phyloP scores from a whole-genome alignment of 331 rosid genomes.

The Dryas integrifolia region DNA sequence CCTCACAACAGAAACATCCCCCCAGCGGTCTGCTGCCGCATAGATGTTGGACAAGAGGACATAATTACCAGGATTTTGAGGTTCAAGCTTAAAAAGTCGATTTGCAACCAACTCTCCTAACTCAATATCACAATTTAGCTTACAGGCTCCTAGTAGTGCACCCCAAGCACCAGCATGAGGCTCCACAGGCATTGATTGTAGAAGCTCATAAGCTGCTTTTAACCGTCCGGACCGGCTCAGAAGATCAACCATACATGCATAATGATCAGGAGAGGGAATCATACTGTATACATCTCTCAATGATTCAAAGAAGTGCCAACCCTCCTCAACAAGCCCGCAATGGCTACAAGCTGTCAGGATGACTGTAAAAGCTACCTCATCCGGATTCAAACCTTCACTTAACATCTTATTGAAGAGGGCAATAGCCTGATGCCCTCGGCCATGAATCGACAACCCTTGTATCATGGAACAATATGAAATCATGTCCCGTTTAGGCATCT shows the following conservation, averaged over 20 bases:
- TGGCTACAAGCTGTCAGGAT: slow-evolving; percentile 74
- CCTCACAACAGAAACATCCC: slow-evolving; percentile 40
- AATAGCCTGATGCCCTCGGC: slow-evolving; percentile 55
- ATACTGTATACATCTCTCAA: slow-evolving; percentile 44
- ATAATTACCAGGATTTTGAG: slow-evolving; percentile 61
- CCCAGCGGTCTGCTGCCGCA: slow-evolving; percentile 36
- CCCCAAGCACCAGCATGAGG: slow-evolving; percentile 75
- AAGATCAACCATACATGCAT: slow-evolving; percentile 78
- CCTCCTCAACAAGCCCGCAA: slow-evolving; percentile 68
- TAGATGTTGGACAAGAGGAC: slow-evolving; percentile 55
- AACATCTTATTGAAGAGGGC: slow-evolving; percentile 60
- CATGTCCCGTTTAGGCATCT: slow-evolving; percentile 47
- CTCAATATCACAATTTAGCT: slow-evolving; percentile 44
- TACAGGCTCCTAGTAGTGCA: slow-evolving; percentile 79
- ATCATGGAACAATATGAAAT: slow-evolving; percentile 69
- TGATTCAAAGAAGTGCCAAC: slow-evolving; percentile 59
- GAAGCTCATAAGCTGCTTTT: slow-evolving; percentile 61
- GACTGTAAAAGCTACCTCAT: slow-evolving; percentile 74
- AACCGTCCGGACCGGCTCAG: slow-evolving; percentile 66
- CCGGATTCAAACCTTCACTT: slow-evolving; percentile 61
- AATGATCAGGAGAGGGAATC: slow-evolving; percentile 66
- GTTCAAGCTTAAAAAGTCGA: slow-evolving; percentile 60
- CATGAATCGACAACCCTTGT: slow-evolving; percentile 78
- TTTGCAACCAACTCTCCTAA: slow-evolving; percentile 64
- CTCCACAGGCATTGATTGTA: slow-evolving; percentile 48